Percentiles rank a stretch among this genome's conserved stretches.
phyloP scores from a whole-genome alignment of 1,284 basidiomycete genomes.

The Cutaneotrichosporon sp. region DNA sequence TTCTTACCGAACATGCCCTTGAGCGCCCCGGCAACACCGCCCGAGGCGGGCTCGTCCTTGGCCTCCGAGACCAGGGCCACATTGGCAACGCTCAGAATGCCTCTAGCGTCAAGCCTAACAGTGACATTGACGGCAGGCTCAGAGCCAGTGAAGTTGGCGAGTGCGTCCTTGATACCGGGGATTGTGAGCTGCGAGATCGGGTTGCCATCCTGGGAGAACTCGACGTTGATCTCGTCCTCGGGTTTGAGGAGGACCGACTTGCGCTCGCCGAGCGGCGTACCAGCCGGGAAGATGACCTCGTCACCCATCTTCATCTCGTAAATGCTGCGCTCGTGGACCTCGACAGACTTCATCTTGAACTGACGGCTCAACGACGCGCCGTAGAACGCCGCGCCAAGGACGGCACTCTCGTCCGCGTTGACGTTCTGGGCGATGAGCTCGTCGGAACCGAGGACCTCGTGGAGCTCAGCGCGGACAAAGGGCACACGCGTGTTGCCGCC shows the following conservation, averaged over 20 bases:
- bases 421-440: constrained; percentile 84
- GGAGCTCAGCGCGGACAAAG: constrained; percentile 81
- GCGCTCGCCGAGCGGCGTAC: constrained; percentile 71
- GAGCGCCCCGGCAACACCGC: constrained; percentile 70
- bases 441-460: constrained; percentile 70
- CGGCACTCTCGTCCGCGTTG: constrained; percentile 95
- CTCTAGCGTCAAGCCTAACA: constrained; percentile 74
- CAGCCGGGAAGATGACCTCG: constrained; percentile 66
- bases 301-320: constrained; percentile 58
- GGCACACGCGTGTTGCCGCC: constrained; percentile 89
- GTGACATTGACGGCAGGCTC: constrained; percentile 70
- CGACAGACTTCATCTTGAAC: constrained; percentile 95
- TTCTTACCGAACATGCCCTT: constrained; percentile 74
- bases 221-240: constrained; percentile 68
- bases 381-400: constrained; percentile 89
- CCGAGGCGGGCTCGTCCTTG: constrained; percentile 58
- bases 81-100: constrained; percentile 69
- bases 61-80: constrained; percentile 65
- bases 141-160: constrained; percentile 47
- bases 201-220: constrained; percentile 62
- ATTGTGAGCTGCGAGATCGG: constrained; percentile 38
- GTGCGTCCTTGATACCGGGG: constrained; percentile 35
- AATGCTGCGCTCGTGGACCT: constrained; percentile 69
- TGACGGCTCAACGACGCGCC: constrained; percentile 85
- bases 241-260: constrained; percentile 62